A percentile compares a stretch with the other conserved stretches of the same genome.
Evolutionary conservation across 768 basidiomycete genomes (phyloP).

Genomic region (Tulasnella calospora): DNA sequence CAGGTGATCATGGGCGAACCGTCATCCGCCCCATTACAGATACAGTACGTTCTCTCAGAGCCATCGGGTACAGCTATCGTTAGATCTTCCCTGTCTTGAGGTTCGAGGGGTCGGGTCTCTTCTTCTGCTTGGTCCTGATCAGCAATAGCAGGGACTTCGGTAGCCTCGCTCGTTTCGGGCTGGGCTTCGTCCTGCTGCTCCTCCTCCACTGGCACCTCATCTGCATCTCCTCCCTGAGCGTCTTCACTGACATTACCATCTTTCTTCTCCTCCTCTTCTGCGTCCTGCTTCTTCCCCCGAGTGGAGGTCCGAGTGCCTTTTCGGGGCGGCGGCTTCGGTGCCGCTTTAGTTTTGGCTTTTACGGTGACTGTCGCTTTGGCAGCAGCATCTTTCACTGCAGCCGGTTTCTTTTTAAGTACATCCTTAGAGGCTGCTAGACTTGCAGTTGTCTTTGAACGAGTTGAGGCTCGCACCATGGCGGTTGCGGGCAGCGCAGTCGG

Average conservation of each 20-base stretch:
- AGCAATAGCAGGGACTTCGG: not conserved
- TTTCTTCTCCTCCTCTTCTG: not conserved
- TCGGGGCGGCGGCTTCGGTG: not conserved
- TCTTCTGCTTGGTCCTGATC: constrained; percentile 10
- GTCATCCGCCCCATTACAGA: constrained; percentile 65
- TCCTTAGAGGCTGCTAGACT: constrained; percentile 20
- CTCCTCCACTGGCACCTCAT: not conserved
- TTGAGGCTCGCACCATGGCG: constrained; percentile 25
- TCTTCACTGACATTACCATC: not conserved
- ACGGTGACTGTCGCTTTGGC: not conserved
- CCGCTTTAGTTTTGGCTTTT: constrained; percentile 6
- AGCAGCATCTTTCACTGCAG: not conserved
- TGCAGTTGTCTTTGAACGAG: constrained; percentile 22
- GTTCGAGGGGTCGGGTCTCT: not conserved
- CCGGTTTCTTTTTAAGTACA: constrained; percentile 4
- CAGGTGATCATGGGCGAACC: constrained; percentile 79
- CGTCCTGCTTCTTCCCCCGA: not conserved
- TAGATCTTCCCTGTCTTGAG: not conserved
- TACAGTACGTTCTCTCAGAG: constrained; percentile 46
- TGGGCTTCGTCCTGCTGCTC: constrained; percentile 4
- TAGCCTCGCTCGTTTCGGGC: not conserved
- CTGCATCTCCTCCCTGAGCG: not conserved
- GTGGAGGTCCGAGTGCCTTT: constrained; percentile 13
- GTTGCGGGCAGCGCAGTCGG: not conserved
- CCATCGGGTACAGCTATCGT: not conserved